Conservation (phyloP, 176 grass and related monocot genomes). For the Triticum turgidum region DNA sequence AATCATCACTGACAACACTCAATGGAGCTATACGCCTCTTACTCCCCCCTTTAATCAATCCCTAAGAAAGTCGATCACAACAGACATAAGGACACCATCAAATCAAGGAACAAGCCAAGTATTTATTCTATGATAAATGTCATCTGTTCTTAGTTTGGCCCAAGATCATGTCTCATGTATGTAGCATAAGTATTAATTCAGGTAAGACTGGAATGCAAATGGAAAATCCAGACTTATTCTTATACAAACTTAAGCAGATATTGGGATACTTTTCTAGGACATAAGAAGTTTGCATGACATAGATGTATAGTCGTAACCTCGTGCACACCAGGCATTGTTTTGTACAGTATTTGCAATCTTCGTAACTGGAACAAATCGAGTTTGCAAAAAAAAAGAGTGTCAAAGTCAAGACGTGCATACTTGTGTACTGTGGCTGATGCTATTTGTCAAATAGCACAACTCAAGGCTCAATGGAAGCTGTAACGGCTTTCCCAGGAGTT, state of each 20-base stretch:
- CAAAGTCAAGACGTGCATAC: slow-evolving; percentile 42
- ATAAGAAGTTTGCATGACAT: not conserved
- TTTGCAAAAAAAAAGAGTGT: slow-evolving; percentile 13
- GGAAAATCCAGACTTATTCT: slow-evolving; percentile 1
- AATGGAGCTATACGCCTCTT: slow-evolving; percentile 61
- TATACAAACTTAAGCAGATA: not conserved
- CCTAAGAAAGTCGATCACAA: slow-evolving; percentile 41
- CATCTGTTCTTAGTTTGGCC: slow-evolving; percentile 1
- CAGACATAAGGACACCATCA: not conserved
- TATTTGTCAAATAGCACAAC: slow-evolving; percentile 78
- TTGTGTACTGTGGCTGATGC: slow-evolving; percentile 50
- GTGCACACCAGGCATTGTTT: slow-evolving; percentile 14
- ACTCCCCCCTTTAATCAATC: slow-evolving; percentile 92
- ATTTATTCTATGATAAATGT: slow-evolving; percentile 9
- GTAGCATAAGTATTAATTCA: not conserved
- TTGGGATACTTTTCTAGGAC: not conserved
- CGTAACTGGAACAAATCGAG: not conserved
- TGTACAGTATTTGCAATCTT: not conserved
- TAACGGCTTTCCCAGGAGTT: slow-evolving; percentile 84
- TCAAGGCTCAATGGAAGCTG: slow-evolving; percentile 88
- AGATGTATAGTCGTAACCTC: slow-evolving; percentile 22
- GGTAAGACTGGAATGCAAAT: not conserved
- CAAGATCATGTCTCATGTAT: not conserved
- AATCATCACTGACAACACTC: slow-evolving; percentile 64
- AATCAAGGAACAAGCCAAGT: slow-evolving; percentile 12